A percentile compares a stretch with the other conserved stretches of the same genome.
phyloP scores from a whole-genome alignment of 768 basidiomycete genomes.

The Termitomyces sp. region DNA sequence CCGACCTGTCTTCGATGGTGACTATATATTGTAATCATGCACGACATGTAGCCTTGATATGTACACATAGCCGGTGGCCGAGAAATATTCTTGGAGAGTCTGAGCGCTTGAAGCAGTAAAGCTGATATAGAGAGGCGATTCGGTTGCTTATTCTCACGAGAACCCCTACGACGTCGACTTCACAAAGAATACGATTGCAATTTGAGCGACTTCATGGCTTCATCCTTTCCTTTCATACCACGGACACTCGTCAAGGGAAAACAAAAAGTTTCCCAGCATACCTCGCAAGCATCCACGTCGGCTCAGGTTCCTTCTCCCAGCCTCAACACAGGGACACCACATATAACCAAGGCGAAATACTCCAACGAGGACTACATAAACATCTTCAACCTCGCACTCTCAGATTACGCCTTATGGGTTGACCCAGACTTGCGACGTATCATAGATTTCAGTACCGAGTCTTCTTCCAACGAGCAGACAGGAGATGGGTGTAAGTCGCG shows the following conservation, averaged over 20 bases:
- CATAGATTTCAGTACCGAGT: conserved; percentile 35
- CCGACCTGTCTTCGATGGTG: no score
- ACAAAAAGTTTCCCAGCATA: conserved; percentile 13
- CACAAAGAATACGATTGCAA: neutral
- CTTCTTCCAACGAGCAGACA: conserved; percentile 4
- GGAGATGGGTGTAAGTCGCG: conserved; percentile 41
- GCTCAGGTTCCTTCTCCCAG: neutral
- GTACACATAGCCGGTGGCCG: no score
- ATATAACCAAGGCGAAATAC: conserved; percentile 7
- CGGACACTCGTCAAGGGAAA: conserved; percentile 38
- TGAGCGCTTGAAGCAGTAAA: no score
- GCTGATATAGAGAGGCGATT: no score
- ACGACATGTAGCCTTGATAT: no score
- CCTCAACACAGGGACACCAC: neutral
- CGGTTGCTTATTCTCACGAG: no score
- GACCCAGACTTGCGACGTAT: conserved; percentile 52
- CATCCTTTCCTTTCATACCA: conserved; percentile 44
- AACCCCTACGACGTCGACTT: no score
- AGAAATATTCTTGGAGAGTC: no score
- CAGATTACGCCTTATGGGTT: conserved; percentile 67
- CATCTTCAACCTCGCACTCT: conserved; percentile 60
- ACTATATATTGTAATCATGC: no score
- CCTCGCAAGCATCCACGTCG: neutral
- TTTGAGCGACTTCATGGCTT: conserved; percentile 18
- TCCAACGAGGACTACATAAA: conserved; percentile 41